Conservation (phyloP, 768 basidiomycete species). For the Trametes cinnabarina region DNA sequence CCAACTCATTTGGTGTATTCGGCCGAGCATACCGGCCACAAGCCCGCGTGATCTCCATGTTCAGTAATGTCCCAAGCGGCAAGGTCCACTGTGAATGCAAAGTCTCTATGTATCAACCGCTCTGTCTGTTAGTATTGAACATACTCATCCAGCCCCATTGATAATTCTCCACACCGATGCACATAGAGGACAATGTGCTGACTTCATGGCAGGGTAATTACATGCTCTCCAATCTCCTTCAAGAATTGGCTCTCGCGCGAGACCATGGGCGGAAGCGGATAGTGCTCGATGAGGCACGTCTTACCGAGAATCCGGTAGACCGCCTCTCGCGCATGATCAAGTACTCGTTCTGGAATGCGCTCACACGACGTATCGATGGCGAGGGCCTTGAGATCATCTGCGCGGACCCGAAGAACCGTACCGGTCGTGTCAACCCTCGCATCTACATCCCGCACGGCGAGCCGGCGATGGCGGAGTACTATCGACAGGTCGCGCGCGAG, state of each 20-base stretch:
- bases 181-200: not conserved
- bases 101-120: too few species aligned
- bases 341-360: slow-evolving; percentile 96
- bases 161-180: too few species aligned
- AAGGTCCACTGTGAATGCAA: too few species aligned
- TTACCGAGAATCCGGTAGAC: slow-evolving; percentile 97
- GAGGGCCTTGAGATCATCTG: slow-evolving; percentile 97
- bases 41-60: too few species aligned
- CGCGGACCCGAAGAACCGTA: slow-evolving; percentile 96
- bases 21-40: too few species aligned
- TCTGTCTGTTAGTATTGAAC: too few species aligned
- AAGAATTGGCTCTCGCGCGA: slow-evolving; percentile 94
- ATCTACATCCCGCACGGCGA: slow-evolving; percentile 96
- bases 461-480: slow-evolving; percentile 94
- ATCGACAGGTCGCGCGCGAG: slow-evolving; percentile 82
- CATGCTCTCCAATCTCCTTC: slow-evolving; percentile 98
- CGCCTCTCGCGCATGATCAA: slow-evolving; percentile 96
- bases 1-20: too few species aligned
- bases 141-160: not conserved
- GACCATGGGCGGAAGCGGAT: slow-evolving; percentile 95
- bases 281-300: slow-evolving; percentile 96
- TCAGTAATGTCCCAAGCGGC: too few species aligned
- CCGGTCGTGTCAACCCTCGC: slow-evolving; percentile 82
- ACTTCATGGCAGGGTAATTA: slow-evolving; percentile 75
- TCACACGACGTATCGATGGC: slow-evolving; percentile 95